Evolutionary conservation across 2,329 filamentous ascomycete genomes (phyloP), one percentile per base, ranked within the genome.

Genomic region (Aspergillus japonicus): DNA sequence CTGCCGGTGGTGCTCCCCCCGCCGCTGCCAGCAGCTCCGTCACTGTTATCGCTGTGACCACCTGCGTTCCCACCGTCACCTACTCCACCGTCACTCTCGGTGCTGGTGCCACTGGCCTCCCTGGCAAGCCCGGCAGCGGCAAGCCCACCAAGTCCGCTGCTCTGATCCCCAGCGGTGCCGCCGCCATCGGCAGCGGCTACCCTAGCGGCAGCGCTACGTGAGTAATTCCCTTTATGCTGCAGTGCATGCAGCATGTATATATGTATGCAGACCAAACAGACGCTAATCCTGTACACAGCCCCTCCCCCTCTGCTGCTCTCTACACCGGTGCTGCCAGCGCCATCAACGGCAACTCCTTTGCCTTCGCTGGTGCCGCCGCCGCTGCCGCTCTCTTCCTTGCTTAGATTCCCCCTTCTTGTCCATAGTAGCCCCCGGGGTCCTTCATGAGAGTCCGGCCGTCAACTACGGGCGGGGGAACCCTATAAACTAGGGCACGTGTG

Each of bases 11-110:
- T 55, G 53, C n/a, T 59, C 60, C 62, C 60, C 60, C 59, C 23
- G 49, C 55, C 23, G 42, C 59, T 35, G 63, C 29, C 49, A 56
- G 50, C 61, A 44, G 47, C 62, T 58, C 54, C 64, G 54, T 62
- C 64, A 67, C 68, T 51, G 70, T 73, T 59, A 64, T 73, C 57
- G 61, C 70, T 50, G 62, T 71, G 58, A 70, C 69, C 67, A 73
- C 70, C 66, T 73, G 70, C 61, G 61, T 73, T 19, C 70, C 70
- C 57, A 72, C 67, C 63, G 69, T 70, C 66, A 72, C 59, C 65
- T 66, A 70, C 64, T 70, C 66, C 26, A 71, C 69, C 66, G 60
- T 71, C 65, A 69, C 68, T 53, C 57, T 68, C 56, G 59, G 57
- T 58, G 64, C 65, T 50, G 23, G 57, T 24, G 48, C 61, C 58